phyloP scores from a whole-genome alignment of 2,329 filamentous ascomycete species.

The Coniella lustricola region DNA sequence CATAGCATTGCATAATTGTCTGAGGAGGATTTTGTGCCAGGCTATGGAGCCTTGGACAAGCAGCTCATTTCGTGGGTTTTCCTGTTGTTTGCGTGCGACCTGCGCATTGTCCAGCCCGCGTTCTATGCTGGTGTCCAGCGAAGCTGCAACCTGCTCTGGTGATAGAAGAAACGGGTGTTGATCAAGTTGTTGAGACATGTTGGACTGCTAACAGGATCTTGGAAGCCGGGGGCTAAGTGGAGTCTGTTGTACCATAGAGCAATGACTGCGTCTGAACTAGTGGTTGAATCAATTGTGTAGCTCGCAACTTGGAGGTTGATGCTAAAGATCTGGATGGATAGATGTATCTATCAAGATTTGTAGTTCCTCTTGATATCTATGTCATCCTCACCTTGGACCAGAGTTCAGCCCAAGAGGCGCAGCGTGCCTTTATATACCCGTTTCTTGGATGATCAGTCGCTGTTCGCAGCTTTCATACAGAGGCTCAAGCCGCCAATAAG shows the following conservation, averaged over 20 bases:
- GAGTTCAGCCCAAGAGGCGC: no score
- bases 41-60: slow-evolving; percentile 61
- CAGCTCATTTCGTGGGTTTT: slow-evolving; percentile 63
- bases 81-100: slow-evolving; percentile 49
- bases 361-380: no score
- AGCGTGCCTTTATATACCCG: no score
- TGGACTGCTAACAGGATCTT: slow-evolving; percentile 13
- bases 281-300: no score
- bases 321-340: no score
- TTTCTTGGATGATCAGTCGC: no score
- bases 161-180: slow-evolving; percentile 56
- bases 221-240: not conserved
- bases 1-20: slow-evolving; percentile 73
- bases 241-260: no score
- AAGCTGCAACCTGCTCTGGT: slow-evolving; percentile 53
- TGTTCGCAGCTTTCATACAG: not conserved
- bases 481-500: not conserved
- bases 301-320: no score
- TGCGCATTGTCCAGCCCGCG: slow-evolving; percentile 57
- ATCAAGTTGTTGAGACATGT: slow-evolving; percentile 41
- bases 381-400: no score
- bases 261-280: no score
- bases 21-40: slow-evolving; percentile 65
- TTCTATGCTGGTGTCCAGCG: slow-evolving; percentile 57
- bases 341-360: no score